These are phyloP conservation scores for Blastocystis sp. DNA, from an alignment of 352 stramenopile species.

Conservation along the genomic window DNA sequence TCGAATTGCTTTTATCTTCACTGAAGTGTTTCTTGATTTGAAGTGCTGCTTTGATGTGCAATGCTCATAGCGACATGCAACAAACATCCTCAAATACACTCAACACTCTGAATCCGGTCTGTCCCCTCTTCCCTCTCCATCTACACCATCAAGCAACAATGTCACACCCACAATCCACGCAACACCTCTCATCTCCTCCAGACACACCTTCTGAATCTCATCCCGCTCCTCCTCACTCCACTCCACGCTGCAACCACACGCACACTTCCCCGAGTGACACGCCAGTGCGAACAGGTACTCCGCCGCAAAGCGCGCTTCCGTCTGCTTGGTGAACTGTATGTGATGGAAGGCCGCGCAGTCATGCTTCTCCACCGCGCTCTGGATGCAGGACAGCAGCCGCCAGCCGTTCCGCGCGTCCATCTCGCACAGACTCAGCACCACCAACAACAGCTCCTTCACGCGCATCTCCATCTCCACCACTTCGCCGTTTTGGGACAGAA, in stretches of 20 bases:
- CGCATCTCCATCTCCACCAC: not conserved
- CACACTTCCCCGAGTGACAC: not conserved
- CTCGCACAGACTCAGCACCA: not conserved
- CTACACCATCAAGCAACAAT: not conserved
- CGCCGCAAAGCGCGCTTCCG: not conserved
- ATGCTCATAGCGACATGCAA: not conserved
- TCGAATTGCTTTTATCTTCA: not conserved
- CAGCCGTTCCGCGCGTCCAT: conserved; percentile 12
- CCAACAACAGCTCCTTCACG: not conserved
- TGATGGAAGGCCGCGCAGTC: not conserved
- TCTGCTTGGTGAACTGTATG: not conserved
- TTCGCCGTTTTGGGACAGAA: not conserved
- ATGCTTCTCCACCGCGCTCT: not conserved
- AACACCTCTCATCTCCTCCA: not conserved
- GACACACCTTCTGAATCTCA: not conserved
- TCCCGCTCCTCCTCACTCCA: not conserved
- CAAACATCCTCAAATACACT: not conserved
- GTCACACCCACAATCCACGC: not conserved
- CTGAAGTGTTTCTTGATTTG: not conserved
- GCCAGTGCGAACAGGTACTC: not conserved
- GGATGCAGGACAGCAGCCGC: not conserved
- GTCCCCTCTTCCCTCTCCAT: not conserved
- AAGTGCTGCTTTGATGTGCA: too few species aligned
- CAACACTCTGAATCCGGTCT: not conserved
- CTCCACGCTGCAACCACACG: not conserved